Evolutionary conservation across 805 yeast species (phyloP), one percentile per base, ranked within the genome.

Genomic region (Wickerhamiella cacticola): DNA sequence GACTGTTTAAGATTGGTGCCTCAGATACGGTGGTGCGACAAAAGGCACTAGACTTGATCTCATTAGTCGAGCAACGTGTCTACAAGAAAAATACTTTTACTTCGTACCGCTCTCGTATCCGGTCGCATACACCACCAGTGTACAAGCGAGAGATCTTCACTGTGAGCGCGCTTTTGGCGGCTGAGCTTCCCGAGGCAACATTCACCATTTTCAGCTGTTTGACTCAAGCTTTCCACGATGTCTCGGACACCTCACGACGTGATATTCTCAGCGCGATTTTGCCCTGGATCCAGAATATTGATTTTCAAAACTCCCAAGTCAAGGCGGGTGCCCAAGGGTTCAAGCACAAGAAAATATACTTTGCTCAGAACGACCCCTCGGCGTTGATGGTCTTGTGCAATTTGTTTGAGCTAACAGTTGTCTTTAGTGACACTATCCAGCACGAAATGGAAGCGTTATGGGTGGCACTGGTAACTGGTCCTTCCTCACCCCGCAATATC

Each of bases 381-480:
- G 29, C 51, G 5, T 23, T 42, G 16, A 85, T 88, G 94, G 85
- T 86, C 1, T 58, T 89, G 54, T 75, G 74, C 52, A 87, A 88
- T 53, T 65, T 89, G 48, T 77, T 88, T 61, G 96, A 85, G 55
- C 80, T 92, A 34, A 86, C 96, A 0, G 77, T 86, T 31, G 77
- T 77, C 50, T 83, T 80, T 55, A 77, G 88, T 45, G 79, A 80
- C 41, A 69, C 71, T 12, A 77, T 85, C 55, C 84, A 85, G 39
- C 82, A 81, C 56, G 97, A 87, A 56, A 85, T 92, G 9, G 96
- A 88, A 61, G 94, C 94, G 0, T 64, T 92, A 19, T 92, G 99
- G 99, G 86, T 84, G 4, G 89, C 96, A 0, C 68, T 92, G n/a
- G 95, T 94, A 1, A 76, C 74, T 44, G 84, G 82, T 4, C 72